Conservation (phyloP, 495 filamentous ascomycete genomes). For the Daldinia grandis region DNA sequence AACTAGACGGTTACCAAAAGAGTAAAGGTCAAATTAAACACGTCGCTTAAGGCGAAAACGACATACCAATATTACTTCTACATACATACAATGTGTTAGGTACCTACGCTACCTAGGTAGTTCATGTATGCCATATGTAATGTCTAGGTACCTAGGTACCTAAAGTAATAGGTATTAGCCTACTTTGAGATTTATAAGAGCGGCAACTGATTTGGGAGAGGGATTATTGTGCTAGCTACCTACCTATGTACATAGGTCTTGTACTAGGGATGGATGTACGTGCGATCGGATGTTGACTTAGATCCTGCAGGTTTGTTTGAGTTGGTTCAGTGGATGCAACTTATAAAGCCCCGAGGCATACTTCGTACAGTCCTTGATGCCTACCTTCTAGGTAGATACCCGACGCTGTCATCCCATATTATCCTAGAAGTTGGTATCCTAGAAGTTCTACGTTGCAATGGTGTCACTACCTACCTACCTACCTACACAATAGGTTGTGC, state of each 20-base stretch:
- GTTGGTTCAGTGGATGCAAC: conserved; percentile 10
- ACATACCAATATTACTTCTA: neutral
- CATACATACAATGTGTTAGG: too few species aligned
- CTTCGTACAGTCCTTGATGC: neutral
- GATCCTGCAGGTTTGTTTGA: conserved; percentile 1
- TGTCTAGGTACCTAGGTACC: too few species aligned
- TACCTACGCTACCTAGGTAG: too few species aligned
- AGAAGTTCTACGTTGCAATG: neutral
- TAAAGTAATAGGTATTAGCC: too few species aligned
- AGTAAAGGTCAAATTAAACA: conserved; percentile 26
- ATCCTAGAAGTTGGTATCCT: neutral
- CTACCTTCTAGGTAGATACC: neutral
- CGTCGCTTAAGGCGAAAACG: conserved; percentile 18
- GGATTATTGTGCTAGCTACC: neutral
- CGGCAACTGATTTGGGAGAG: too few species aligned
- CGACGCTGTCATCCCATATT: conserved; percentile 33
- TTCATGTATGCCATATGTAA: neutral
- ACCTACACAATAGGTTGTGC: neutral
- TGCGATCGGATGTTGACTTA: neutral
- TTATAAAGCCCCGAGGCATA: conserved; percentile 20
- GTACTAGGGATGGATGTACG: too few species aligned
- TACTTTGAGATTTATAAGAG: too few species aligned
- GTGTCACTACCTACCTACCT: conserved; percentile 1
- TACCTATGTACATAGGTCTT: neutral
- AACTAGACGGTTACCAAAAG: conserved; percentile 20